Base-by-base conservation (phyloP, 1,139 yeast genomes). In the Saccharomyces uvarum region DNA sequence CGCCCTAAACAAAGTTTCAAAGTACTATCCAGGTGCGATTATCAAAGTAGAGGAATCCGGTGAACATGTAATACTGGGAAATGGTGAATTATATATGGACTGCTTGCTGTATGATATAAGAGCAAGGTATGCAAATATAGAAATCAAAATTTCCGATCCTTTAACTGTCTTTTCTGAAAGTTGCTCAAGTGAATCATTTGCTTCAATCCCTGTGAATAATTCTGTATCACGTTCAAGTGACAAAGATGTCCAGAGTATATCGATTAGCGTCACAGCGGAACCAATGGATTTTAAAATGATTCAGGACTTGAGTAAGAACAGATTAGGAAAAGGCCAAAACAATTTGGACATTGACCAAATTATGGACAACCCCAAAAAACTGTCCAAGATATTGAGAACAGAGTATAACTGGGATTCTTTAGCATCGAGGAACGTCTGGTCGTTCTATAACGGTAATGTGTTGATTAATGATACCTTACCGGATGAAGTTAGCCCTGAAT, bases 1-100 rank as follows among this genome's bases (percentile, higher is more conserved):
- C 19, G 90, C 91, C 0, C 72, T 93, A 51, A 75, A 86, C 57
- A 80, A 77, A 55, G 74, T 86, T 27, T 79, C 79, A 59, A 82
- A 80, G 59, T 74, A 85, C 1, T 91, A 88, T 64, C 77, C 87
- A 13, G 83, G 91, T 5, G 76, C 84, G 41, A 77, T 77, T 29
- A 74, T 88, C 6, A 82, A 79, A 59, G 91, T 87, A 0, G 97
- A 89, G 67, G 96, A 88, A 61, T 86, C 91, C 55, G 97, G 98
- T 1, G 98, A 91, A 63, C 89, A 86, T 67, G 83, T 84, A 0
- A 68, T 95, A 1, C 66, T 84, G 29, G 97, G 95, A 0, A 82
- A 90, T 2, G 99, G 99, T 3, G 99, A 95, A 66, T 66, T 93
- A 16, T 89, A 88, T 65, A 70, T 95, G 72, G 99, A 95, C 69